phyloP scores from a whole-genome alignment of 2,329 filamentous ascomycete genomes.

The Aspergillus ochraceoroseus region DNA sequence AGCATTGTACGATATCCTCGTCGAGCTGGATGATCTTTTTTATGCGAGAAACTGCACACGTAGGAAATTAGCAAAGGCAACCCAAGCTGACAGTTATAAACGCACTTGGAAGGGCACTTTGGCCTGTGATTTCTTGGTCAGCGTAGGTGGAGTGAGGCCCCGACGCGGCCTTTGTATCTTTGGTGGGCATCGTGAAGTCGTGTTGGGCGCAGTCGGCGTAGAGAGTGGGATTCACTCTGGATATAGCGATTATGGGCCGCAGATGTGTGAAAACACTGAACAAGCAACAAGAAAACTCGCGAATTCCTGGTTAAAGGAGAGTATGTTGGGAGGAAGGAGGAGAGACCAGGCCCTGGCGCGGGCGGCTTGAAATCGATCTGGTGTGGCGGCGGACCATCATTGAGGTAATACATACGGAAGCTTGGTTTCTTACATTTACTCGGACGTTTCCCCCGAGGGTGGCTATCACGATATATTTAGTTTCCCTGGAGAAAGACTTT shows the following conservation, averaged over 20 bases:
- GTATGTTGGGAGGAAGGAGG: constrained; percentile 1
- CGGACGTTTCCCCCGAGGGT: not conserved
- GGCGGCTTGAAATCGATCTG: constrained; percentile 16
- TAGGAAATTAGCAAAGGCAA: no score
- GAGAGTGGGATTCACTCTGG: no score
- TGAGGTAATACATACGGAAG: constrained; percentile 1
- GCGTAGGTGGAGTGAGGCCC: constrained; percentile 65
- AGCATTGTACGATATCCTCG: constrained; percentile 77
- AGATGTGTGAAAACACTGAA: not conserved
- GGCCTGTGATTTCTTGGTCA: constrained; percentile 81
- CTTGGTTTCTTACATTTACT: no score
- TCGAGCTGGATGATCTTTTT: constrained; percentile 93
- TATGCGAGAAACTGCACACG: constrained; percentile 67
- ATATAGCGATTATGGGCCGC: no score
- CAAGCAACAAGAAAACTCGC: not conserved
- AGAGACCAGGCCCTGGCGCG: constrained; percentile 21
- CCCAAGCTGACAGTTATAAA: no score
- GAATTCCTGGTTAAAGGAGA: not conserved
- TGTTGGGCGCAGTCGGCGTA: not conserved
- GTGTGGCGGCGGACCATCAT: constrained; percentile 15
- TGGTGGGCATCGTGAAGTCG: constrained; percentile 68
- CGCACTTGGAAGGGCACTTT: constrained; percentile 78
- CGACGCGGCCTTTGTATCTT: constrained; percentile 59
- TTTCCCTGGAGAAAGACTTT: not conserved
- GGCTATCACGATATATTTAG: constrained; percentile 1